These are phyloP conservation scores for Trebouxia sp. DNA, from an alignment of 139 green algal genomes.

Conservation along the genomic window DNA sequence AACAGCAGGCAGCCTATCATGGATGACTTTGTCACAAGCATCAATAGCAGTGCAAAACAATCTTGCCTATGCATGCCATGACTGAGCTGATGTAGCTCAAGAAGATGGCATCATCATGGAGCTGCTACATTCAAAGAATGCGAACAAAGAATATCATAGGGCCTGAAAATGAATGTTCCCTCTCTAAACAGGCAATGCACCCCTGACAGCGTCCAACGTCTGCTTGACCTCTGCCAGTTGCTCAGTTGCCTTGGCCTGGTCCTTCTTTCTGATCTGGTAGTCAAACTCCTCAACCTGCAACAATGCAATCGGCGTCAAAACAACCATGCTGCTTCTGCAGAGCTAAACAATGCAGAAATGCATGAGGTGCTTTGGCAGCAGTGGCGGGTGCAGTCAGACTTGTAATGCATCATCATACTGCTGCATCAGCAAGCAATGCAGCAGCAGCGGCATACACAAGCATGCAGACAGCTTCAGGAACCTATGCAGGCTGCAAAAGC, in stretches of 20 bases:
- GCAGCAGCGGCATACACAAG: too few species aligned
- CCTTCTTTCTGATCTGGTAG: conserved; percentile 84
- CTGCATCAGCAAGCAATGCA: background rate
- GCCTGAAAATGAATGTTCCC: too few species aligned
- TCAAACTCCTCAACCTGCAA: conserved; percentile 80
- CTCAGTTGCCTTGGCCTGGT: conserved; percentile 59
- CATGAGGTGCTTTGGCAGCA: background rate
- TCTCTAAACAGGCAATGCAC: background rate
- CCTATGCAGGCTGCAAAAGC: too few species aligned
- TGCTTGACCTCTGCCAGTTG: conserved; percentile 59
- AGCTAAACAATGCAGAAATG: background rate
- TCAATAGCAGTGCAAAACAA: conserved; percentile 24
- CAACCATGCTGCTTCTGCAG: background rate
- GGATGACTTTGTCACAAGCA: background rate
- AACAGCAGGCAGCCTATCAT: too few species aligned
- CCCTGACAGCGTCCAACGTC: conserved; percentile 54
- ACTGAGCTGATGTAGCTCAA: background rate
- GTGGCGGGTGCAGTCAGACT: background rate
- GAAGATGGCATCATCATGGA: background rate
- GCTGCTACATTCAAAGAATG: background rate
- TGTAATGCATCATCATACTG: background rate
- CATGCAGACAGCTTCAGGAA: too few species aligned
- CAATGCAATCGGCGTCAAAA: background rate
- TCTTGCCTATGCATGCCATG: background rate
- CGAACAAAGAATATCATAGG: background rate